A percentile compares a stretch with the other conserved stretches of the same genome.
phyloP scores from a whole-genome alignment of 2,329 filamentous ascomycete genomes.

The Fusarium fujikuroi region DNA sequence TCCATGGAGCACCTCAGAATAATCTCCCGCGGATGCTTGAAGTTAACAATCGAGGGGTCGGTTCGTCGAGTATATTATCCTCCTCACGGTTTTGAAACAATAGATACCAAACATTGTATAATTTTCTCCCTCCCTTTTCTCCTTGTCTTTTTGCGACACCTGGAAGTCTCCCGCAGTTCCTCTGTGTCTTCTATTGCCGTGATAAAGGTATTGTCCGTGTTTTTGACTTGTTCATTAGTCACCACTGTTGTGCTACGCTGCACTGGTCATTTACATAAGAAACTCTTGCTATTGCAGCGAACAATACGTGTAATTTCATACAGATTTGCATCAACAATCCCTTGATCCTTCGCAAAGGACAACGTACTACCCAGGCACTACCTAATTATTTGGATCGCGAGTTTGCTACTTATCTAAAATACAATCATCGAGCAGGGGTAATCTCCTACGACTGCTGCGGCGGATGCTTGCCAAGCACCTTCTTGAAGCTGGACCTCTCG shows the following conservation, averaged over 20 bases:
- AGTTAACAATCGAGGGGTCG: not conserved
- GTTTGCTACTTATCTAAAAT: not conserved
- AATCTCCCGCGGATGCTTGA: not conserved
- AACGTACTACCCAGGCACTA: not conserved
- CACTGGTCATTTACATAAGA: not conserved
- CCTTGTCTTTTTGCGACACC: not conserved
- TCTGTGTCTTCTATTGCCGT: not conserved
- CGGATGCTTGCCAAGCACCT: slow-evolving; percentile 34
- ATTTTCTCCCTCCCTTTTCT: not conserved
- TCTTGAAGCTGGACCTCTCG: slow-evolving; percentile 36
- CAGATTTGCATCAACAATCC: not conserved
- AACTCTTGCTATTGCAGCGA: not conserved
- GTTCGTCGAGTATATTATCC: not conserved
- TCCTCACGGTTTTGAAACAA: not conserved
- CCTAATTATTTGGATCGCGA: not conserved
- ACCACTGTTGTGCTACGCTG: not conserved
- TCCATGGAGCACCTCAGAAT: slow-evolving; percentile 67
- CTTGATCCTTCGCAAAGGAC: not conserved
- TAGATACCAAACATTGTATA: not conserved
- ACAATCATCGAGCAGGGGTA: not conserved
- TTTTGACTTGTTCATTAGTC: not conserved
- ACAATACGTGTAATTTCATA: slow-evolving; percentile 4
- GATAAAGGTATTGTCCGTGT: not conserved
- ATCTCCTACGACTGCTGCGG: not conserved
- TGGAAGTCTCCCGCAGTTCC: not conserved